Percentiles rank a stretch among this genome's conserved stretches.
Conservation (phyloP, 2,329 filamentous ascomycete species). For the Chrysoporthe austroafricana region DNA sequence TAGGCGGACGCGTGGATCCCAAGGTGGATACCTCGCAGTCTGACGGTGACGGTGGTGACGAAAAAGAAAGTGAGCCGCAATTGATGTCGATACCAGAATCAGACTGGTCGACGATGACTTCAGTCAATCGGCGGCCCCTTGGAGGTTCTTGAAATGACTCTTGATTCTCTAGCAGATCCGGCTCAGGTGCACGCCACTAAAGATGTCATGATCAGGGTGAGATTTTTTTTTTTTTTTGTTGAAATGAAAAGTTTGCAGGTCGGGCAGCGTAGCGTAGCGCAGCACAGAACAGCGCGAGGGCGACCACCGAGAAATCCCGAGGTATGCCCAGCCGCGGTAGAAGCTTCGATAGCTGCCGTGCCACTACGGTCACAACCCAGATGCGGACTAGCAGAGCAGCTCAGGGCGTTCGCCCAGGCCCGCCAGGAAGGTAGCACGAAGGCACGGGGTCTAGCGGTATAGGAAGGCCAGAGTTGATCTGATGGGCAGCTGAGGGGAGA, state of each 20-base stretch:
- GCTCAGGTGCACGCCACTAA: conserved; percentile 7
- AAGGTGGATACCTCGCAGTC: conserved; percentile 5
- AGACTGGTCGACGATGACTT: conserved; percentile 10
- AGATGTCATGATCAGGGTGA: conserved; percentile 7
- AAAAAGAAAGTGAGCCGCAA: conserved; percentile 4
- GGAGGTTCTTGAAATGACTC: conserved; percentile 5
- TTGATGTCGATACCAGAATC: conserved; percentile 3
- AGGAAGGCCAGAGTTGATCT: not conserved
- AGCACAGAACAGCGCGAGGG: conserved; percentile 7
- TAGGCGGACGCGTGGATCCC: conserved; percentile 11
- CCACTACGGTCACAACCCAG: conserved; percentile 5
- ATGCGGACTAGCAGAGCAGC: conserved; percentile 13
- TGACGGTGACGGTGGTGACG: conserved; percentile 15
- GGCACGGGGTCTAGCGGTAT: conserved; percentile 1
- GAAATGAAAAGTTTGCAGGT: not conserved
- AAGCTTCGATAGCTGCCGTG: conserved; percentile 9
- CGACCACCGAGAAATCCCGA: conserved; percentile 10
- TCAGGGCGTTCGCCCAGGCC: conserved; percentile 1
- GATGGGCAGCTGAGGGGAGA: not conserved
- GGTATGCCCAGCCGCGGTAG: conserved; percentile 7
- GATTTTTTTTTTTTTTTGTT: not conserved
- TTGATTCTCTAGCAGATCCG: conserved; percentile 8
- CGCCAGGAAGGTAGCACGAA: conserved; percentile 4
- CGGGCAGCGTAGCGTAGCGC: not conserved
- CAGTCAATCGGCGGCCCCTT: not conserved